A percentile compares a stretch with the other conserved stretches of the same genome.
phyloP scores from a whole-genome alignment of 1,139 yeast genomes.

The Lizanozyma gosingica region DNA sequence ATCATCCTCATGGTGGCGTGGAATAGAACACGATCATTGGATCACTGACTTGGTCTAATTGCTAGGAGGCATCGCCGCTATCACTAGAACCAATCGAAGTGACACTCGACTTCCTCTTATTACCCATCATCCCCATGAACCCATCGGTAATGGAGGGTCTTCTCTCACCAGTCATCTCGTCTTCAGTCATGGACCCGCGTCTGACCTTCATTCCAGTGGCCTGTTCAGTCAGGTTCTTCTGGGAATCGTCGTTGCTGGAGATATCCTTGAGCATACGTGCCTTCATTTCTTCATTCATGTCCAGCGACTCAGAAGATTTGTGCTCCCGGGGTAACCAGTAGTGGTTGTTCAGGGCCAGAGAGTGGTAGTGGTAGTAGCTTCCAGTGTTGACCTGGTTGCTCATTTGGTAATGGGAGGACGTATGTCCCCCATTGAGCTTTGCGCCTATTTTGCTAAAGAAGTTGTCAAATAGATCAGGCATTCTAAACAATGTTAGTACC shows the following conservation, averaged over 20 bases:
- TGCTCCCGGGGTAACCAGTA: conserved; percentile 27
- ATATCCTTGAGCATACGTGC: background rate
- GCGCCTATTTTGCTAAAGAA: conserved; percentile 24
- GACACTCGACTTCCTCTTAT: background rate
- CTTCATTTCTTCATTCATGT: background rate
- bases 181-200: too few relatives aligned
- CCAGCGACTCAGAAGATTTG: too few relatives aligned
- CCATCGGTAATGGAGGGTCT: background rate
- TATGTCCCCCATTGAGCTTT: conserved; percentile 27
- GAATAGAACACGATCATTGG: background rate
- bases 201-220: too few relatives aligned
- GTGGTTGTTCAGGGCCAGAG: conserved; percentile 28
- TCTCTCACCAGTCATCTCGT: background rate
- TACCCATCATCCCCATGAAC: background rate
- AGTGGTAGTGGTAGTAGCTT: conserved; percentile 27
- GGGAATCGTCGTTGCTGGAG: background rate
- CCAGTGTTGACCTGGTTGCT: conserved; percentile 32
- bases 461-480: conserved; percentile 39
- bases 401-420: conserved; percentile 22
- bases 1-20: background rate
- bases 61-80: background rate
- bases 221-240: too few relatives aligned
- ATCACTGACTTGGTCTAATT: background rate
- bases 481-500: conserved; percentile 6
- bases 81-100: background rate